Evolutionary conservation across 768 basidiomycete genomes (phyloP), one percentile per base, ranked within the genome.

Genomic region (Leccinum fibrillosum): DNA sequence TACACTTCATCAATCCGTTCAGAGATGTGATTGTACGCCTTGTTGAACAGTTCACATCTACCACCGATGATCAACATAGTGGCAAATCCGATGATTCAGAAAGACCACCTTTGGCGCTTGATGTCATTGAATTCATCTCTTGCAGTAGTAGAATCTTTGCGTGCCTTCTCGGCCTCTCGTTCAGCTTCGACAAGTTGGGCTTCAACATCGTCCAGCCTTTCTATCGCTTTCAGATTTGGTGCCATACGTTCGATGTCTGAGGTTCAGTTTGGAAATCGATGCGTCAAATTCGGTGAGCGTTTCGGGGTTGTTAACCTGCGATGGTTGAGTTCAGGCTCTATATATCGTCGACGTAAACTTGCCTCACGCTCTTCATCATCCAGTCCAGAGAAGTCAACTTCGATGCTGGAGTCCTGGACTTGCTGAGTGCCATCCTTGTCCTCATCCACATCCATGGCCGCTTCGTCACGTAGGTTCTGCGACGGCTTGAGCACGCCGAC

Each of bases 171-270:
- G 2, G 94, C 93, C 70, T 98, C 96, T 59, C 82, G 85, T 75
- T 98, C 95, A 0, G 94, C 95, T 56, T 93, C 90, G 1, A 86
- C 81, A 15, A 98, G 80, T 66, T 92, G 94, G 2, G 80, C 77
- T 71, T 98, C 88, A 3, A 92, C 90, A 61, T 92, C 88, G 54
- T 92, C 93, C 26, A 94, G 77, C 57, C 92, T 79, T 62, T 98
- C 94, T 63, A 95, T 90, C 0, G 96, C 96, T 72, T 98, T 98
- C 84, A 98, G 80, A 70, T 98, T 99, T 11, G 96, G 95, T 1
- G 93, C 91, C 88, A 98, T 92, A 52, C 85, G 82, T 65, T 95
- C 93, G 53, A 98, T 94, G 62, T 98, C 95, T 11, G 78, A 74
- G 28, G 53, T 78, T 83, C 26, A 94, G 74, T 66, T 87, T 90